Percentiles rank a stretch among this genome's conserved stretches.
Evolutionary conservation across 2,329 filamentous ascomycete genomes (phyloP).

Genomic region (Metarhizium robertsii): DNA sequence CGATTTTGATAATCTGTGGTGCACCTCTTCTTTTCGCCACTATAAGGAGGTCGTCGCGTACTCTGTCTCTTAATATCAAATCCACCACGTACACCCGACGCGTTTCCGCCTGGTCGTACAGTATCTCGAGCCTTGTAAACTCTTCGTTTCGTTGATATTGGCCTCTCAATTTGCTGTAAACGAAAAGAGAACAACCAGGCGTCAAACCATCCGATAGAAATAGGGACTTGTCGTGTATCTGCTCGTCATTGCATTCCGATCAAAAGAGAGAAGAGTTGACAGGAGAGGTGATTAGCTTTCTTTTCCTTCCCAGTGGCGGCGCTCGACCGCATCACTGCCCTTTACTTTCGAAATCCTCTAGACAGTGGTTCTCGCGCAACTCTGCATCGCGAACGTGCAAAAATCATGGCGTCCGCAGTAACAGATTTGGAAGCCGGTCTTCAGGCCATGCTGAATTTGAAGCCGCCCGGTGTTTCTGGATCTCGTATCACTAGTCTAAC

Average conservation of each 20-base stretch:
- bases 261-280: background rate
- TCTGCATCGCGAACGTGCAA: conserved; percentile 7
- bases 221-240: background rate
- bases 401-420: conserved; percentile 68
- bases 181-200: background rate
- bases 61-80: conserved; percentile 2
- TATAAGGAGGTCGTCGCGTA: conserved; percentile 8
- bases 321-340: background rate
- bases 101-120: background rate
- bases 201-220: background rate
- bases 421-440: conserved; percentile 84
- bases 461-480: conserved; percentile 88
- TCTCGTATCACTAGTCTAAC: conserved; percentile 87
- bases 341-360: conserved; percentile 1
- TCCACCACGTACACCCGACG: background rate
- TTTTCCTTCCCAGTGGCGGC: background rate
- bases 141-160: background rate
- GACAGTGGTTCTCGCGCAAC: background rate
- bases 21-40: conserved; percentile 5
- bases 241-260: background rate
- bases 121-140: conserved; percentile 1
- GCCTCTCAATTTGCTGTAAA: background rate
- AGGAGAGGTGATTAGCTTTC: background rate
- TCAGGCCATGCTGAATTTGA: conserved; percentile 83
- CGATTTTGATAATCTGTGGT: conserved; percentile 6